phyloP scores from a whole-genome alignment of 169 alveolate species.

The Plasmodium billcollinsi region DNA sequence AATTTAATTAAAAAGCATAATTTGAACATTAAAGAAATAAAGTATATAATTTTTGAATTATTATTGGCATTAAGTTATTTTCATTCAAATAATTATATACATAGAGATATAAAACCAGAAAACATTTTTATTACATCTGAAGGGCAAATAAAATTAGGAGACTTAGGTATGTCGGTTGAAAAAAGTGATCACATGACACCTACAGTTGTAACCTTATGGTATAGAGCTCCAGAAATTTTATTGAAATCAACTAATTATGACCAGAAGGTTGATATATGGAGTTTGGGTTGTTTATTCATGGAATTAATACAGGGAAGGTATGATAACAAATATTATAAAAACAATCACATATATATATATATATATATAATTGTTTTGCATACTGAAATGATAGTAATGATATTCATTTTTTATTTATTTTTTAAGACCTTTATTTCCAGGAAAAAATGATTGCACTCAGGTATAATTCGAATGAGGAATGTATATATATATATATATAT shows the following conservation, averaged over 20 bases:
- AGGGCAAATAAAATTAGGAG: slow-evolving; percentile 84
- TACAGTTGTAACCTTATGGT: slow-evolving; percentile 88
- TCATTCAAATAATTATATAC: slow-evolving; percentile 81
- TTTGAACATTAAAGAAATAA: slow-evolving; percentile 74
- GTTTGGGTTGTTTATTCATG: slow-evolving; percentile 90
- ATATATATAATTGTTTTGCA: not conserved
- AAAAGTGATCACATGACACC: slow-evolving; percentile 79
- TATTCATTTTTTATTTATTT: slow-evolving; percentile 9
- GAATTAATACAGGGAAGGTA: slow-evolving; percentile 84
- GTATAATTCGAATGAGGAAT: slow-evolving; percentile 2
- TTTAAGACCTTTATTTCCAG: slow-evolving; percentile 71
- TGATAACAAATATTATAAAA: not conserved
- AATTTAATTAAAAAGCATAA: slow-evolving; percentile 39
- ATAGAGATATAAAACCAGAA: slow-evolving; percentile 86
- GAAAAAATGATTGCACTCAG: slow-evolving; percentile 68
- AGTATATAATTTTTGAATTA: slow-evolving; percentile 82
- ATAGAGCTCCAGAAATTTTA: slow-evolving; percentile 92
- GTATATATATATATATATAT: not conserved
- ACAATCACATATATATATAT: not conserved
- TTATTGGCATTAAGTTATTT: slow-evolving; percentile 77
- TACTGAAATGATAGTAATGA: not conserved
- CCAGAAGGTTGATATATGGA: slow-evolving; percentile 90
- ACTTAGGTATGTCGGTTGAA: slow-evolving; percentile 83
- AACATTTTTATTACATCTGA: slow-evolving; percentile 80
- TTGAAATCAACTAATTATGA: slow-evolving; percentile 85